Conservation (phyloP, 768 basidiomycete genomes). For the Sutorius australiensis region DNA sequence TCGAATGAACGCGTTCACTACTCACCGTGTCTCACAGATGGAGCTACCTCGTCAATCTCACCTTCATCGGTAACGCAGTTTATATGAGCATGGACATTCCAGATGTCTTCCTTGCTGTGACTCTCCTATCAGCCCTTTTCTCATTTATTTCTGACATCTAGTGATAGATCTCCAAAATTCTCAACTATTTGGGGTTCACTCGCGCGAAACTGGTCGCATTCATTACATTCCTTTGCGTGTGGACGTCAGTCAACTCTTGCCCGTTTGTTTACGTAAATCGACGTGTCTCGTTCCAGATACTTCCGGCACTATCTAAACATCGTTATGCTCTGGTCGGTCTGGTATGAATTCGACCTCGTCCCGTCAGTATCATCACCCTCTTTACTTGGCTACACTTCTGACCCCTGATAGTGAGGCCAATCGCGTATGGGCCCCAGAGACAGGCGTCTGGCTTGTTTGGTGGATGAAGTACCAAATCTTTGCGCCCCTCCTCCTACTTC, state of each 20-base stretch:
- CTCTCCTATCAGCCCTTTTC: constrained; percentile 24
- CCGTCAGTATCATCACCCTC: constrained; percentile 51
- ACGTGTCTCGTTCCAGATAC: constrained; percentile 50
- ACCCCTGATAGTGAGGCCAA: constrained; percentile 43
- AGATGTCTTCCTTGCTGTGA: constrained; percentile 80
- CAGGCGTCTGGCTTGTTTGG: constrained; percentile 63
- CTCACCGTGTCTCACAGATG: constrained; percentile 46
- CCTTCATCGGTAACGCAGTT: constrained; percentile 85
- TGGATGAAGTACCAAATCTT: constrained; percentile 90
- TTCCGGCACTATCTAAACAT: constrained; percentile 92
- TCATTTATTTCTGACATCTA: background rate
- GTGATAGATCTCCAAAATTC: constrained; percentile 70
- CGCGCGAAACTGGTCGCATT: constrained; percentile 62
- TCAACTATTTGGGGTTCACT: constrained; percentile 81
- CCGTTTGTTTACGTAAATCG: background rate
- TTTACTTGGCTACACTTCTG: background rate
- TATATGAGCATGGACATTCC: constrained; percentile 98
- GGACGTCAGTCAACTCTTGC: constrained; percentile 61
- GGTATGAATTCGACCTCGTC: constrained; percentile 68
- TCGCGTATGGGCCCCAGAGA: constrained; percentile 54
- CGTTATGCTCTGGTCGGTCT: constrained; percentile 82
- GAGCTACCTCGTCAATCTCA: constrained; percentile 80
- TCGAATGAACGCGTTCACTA: background rate
- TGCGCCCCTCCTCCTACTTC: constrained; percentile 66
- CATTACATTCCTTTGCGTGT: constrained; percentile 60